Base-by-base conservation (phyloP, 371 early-diverging fungal genomes). In the Haplosporangium sp. region DNA sequence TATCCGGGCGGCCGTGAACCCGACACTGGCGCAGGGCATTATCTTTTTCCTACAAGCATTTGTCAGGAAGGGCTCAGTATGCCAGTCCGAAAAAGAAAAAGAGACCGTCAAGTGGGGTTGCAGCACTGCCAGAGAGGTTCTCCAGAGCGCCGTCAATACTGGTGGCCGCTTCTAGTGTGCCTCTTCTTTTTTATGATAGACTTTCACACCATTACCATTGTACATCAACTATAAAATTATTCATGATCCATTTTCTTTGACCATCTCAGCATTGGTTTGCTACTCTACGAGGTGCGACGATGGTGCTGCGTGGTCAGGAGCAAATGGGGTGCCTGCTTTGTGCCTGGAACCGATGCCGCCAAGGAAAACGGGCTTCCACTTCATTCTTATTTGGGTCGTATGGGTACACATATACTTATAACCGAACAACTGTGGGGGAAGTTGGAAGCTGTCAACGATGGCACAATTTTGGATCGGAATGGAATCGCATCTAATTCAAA, bases 1-100 rank as follows among this genome's bases (percentile, higher is more conserved):
- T 82, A 81, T 81, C 56, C 89, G 87, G 57, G 85, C 88, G 6
- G 64, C 84, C 0, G 83, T 85, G 21, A 82, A 88, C 64, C 89
- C 89, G 23, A 86, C 89, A 7, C 76, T 94, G 74, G 86, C 91
- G 29, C 91, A 93, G 55, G 94, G 94, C 14, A 86, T 91, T 64
- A 73, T 89, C 55, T 92, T 92, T 64, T 93, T 92, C 83, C 79
- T 92, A 74, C 84, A 91, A 41, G 89, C 90, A 62, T 87, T 90
- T 62, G 88, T 92, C 53, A 82, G 69, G 67, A 72, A 81, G 45
- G 75, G 68, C 4, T 73, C 81, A 42, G 82, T 86, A 16, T 81
- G 84, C 55, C 67, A 72, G 52, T 77, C 73, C 18, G 86, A 87
- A 12, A 81, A 82, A 10, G 87, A 86, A 50, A 75, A 83, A 68